Percentiles rank a stretch among this genome's conserved stretches.
These are phyloP conservation scores for Talaromyces sp. DNA, from an alignment of 2,329 filamentous ascomycete species.

Conservation along the genomic window DNA sequence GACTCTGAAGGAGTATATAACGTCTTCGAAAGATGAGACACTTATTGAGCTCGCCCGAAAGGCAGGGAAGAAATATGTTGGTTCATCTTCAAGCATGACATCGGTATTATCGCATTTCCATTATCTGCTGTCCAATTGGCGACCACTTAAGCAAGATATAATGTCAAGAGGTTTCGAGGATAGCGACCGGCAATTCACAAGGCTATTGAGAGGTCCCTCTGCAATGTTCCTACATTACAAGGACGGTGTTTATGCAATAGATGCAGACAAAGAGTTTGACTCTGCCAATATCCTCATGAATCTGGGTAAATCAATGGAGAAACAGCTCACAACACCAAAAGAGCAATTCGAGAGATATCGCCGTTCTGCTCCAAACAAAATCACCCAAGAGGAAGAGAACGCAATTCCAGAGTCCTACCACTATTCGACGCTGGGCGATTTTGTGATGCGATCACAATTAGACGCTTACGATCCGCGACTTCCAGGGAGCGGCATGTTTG, in stretches of 20 bases:
- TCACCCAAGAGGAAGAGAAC: slow-evolving; percentile 64
- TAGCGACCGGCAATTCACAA: slow-evolving; percentile 65
- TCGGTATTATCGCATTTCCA: slow-evolving; percentile 84
- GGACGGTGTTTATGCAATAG: slow-evolving; percentile 86
- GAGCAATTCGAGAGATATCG: slow-evolving; percentile 84
- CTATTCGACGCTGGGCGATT: slow-evolving; percentile 79
- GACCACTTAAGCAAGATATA: slow-evolving; percentile 62
- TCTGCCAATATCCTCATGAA: slow-evolving; percentile 80
- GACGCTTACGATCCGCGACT: slow-evolving; percentile 83
- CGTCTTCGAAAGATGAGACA: slow-evolving; percentile 76
- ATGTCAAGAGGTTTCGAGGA: slow-evolving; percentile 65
- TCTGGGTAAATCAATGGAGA: slow-evolving; percentile 94
- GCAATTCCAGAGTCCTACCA: slow-evolving; percentile 75
- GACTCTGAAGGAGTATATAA: slow-evolving; percentile 79
- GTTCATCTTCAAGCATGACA: slow-evolving; percentile 97
- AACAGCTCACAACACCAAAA: slow-evolving; percentile 78
- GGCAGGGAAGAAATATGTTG: slow-evolving; percentile 74
- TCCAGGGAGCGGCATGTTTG: slow-evolving; percentile 90
- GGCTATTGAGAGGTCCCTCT: slow-evolving; percentile 66
- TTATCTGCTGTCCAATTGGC: slow-evolving; percentile 81
- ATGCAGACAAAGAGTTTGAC: slow-evolving; percentile 91
- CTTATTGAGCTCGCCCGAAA: slow-evolving; percentile 66
- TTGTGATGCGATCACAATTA: slow-evolving; percentile 91
- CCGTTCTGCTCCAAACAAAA: slow-evolving; percentile 61
- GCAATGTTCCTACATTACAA: slow-evolving; percentile 79